Evolutionary conservation across 441 rosid genomes (phyloP).

Genomic region (Gossypium trilobum): DNA sequence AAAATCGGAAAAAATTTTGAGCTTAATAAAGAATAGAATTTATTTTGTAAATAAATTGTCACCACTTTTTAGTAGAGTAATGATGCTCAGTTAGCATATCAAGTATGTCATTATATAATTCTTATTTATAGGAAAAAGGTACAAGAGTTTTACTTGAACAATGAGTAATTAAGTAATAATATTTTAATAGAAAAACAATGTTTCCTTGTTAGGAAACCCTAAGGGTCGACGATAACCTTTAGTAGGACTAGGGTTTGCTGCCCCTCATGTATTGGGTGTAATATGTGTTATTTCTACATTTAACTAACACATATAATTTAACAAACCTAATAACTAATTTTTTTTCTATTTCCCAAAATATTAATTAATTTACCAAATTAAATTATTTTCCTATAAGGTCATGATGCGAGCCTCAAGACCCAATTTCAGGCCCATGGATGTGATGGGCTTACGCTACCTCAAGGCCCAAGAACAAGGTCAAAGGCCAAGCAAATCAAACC

Average conservation of each 20-base stretch:
- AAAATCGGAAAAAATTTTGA: too few relatives aligned
- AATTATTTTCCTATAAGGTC: not conserved
- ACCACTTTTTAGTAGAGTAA: not conserved
- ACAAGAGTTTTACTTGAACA: not conserved
- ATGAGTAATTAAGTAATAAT: not conserved
- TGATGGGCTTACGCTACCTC: not conserved
- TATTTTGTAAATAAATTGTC: not conserved
- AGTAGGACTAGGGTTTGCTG: not conserved
- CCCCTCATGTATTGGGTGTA: not conserved
- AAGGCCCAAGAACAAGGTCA: not conserved
- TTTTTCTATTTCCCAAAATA: not conserved
- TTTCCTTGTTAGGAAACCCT: not conserved
- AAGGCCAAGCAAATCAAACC: not conserved
- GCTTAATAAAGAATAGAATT: too few relatives aligned
- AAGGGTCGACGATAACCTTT: not conserved
- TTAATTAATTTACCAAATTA: not conserved
- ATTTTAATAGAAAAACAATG: too few relatives aligned
- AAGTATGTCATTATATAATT: too few relatives aligned
- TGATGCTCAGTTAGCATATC: not conserved
- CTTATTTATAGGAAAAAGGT: not conserved
- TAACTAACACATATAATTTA: not conserved
- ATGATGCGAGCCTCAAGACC: not conserved
- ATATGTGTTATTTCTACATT: not conserved
- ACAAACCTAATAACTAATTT: not conserved
- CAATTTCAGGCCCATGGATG: not conserved